Base-by-base conservation (phyloP, 495 filamentous ascomycete species). In the Penicillium subrubescens region DNA sequence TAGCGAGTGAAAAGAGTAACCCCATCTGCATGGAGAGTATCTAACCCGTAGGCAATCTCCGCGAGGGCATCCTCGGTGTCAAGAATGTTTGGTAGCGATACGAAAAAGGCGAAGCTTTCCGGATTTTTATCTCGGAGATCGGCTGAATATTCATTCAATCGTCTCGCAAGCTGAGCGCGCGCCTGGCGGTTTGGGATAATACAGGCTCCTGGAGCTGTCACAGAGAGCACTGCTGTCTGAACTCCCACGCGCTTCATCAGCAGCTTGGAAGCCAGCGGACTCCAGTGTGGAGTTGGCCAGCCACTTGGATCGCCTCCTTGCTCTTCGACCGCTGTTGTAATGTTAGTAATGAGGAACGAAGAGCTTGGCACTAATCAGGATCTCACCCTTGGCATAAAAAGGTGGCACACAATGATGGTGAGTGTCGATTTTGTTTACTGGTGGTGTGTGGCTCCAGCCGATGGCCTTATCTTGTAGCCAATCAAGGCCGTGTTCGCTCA, bases 1-100 rank as follows among this genome's bases (percentile, higher is more conserved):
- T 88, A 87, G n/a, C 81, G 75, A 5, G 83, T 86, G 57, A 79
- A 84, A 3, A 87, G 69, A 0, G 75, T 77, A 7, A 87, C 73
- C 0, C 85, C 84, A 60, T 87, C 84, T 0, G 83, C 82, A 17
- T 79, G 53, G 1, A 86, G 75, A 0, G 31, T 70, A 61, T 86
- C 81, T 11, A 86, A 60, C 0, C 72, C 77, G 61, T 84, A 80
- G 0, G 37, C 25, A 21, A 87, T 76, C 62, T 87, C 84, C 0
- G 60, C 68, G 0, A 85, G 70, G 0, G 73, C 73, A 15, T 61
- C 67, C 12, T 73, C 43, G 0, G 72, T 77, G 61, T 83, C 66
- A 3, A 74, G 65, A 27, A 86, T 69, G 37, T 73, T 68, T 4
- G 84, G 83, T 0, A 86, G 59, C 5, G 77, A 66, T 7, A 77